A percentile compares a stretch with the other conserved stretches of the same genome.
Conservation (phyloP, 1,284 basidiomycete genomes). For the Melampsora larici-populina region DNA sequence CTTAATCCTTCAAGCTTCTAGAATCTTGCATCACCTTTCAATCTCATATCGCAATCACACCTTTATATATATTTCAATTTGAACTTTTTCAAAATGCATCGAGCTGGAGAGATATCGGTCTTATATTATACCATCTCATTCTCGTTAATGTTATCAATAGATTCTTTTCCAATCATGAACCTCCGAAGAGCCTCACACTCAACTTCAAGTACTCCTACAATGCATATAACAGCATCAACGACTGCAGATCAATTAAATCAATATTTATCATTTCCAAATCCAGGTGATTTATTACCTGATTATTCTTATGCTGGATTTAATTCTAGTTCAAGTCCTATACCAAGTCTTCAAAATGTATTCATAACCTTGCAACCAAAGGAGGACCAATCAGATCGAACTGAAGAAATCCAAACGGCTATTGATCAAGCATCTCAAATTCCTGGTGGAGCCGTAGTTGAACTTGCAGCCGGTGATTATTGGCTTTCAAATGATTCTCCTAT, state of each 20-base stretch:
- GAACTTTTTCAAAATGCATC: too few relatives aligned
- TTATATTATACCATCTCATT: too few relatives aligned
- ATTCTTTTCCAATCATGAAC: too few relatives aligned
- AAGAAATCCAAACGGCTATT: constrained; percentile 36
- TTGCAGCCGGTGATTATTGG: constrained; percentile 23
- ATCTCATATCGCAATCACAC: too few relatives aligned
- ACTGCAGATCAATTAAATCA: not conserved
- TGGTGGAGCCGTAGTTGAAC: constrained; percentile 23
- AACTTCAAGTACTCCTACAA: not conserved
- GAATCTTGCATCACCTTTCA: too few relatives aligned
- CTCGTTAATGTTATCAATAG: too few relatives aligned
- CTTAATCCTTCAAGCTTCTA: too few relatives aligned
- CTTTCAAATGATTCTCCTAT: constrained; percentile 17
- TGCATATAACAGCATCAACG: not conserved
- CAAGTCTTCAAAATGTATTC: constrained; percentile 1
- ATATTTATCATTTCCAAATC: constrained; percentile 13
- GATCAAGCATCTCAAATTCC: constrained; percentile 19
- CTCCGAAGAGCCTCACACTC: too few relatives aligned
- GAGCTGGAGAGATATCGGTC: too few relatives aligned
- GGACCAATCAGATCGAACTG: constrained; percentile 32
- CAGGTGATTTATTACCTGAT: constrained; percentile 26
- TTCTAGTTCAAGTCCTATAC: constrained; percentile 29
- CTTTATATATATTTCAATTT: too few relatives aligned
- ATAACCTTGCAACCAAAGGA: constrained; percentile 23
- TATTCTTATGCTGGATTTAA: constrained; percentile 40